These are phyloP conservation scores for Hypholoma sublateritium DNA, from an alignment of 768 basidiomycete genomes.

Conservation along the genomic window DNA sequence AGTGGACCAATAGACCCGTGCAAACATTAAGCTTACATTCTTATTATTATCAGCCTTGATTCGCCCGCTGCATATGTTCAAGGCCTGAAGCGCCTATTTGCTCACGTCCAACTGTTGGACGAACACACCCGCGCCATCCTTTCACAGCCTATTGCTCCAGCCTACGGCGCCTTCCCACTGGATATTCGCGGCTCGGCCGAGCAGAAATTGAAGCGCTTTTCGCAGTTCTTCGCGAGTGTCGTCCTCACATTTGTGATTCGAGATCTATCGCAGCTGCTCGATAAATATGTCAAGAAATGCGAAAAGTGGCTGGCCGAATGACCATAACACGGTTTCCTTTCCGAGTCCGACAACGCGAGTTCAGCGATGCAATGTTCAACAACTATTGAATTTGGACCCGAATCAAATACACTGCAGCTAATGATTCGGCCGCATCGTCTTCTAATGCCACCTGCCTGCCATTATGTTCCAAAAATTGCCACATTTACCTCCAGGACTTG, in stretches of 20 bases:
- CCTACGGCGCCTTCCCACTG: constrained; percentile 68
- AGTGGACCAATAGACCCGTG: constrained; percentile 20
- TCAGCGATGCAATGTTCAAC: not conserved
- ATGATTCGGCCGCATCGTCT: not conserved
- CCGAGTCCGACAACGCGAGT: constrained; percentile 2
- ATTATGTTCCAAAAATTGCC: constrained; percentile 9
- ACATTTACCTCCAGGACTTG: constrained; percentile 18
- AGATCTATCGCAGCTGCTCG: constrained; percentile 81
- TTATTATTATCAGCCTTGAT: constrained; percentile 69
- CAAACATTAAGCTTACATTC: constrained; percentile 3
- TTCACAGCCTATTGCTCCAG: constrained; percentile 63
- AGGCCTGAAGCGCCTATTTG: constrained; percentile 72
- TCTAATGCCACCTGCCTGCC: not conserved
- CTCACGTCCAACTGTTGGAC: constrained; percentile 76
- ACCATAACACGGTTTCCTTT: constrained; percentile 17
- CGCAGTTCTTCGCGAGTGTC: constrained; percentile 91
- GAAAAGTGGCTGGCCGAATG: constrained; percentile 90
- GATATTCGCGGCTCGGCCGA: constrained; percentile 68
- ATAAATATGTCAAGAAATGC: constrained; percentile 93
- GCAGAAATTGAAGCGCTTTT: constrained; percentile 72
- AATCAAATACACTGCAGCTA: not conserved
- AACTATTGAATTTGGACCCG: not conserved
- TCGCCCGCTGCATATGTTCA: constrained; percentile 85
- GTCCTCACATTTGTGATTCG: constrained; percentile 88
- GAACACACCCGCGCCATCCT: constrained; percentile 79